Evolutionary conservation across 2,329 filamentous ascomycete genomes (phyloP).

Genomic region (Microcera coccophila): DNA sequence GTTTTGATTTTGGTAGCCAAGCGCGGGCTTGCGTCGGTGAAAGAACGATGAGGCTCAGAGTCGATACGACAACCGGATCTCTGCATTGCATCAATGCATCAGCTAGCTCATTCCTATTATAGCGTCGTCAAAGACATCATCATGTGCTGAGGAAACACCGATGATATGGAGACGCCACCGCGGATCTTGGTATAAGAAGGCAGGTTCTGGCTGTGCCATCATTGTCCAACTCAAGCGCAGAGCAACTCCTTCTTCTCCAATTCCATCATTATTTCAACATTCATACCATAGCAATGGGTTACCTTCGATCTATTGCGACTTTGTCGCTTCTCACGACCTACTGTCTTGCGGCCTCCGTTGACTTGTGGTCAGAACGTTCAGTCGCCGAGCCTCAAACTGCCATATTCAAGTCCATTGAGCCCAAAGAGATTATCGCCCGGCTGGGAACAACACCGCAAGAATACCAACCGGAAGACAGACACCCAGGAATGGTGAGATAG

Average conservation of each 20-base stretch:
- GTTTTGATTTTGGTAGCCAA: too few relatives aligned
- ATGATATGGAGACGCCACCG: neutral
- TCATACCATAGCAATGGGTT: conserved; percentile 16
- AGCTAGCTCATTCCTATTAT: conserved; percentile 9
- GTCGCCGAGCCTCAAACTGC: conserved; percentile 12
- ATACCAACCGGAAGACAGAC: conserved; percentile 11
- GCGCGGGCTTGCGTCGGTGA: conserved; percentile 1
- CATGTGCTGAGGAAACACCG: conserved; percentile 2
- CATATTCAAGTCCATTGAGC: conserved; percentile 14
- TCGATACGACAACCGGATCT: conserved; percentile 7
- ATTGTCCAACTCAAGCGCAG: too few relatives aligned
- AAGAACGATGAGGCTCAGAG: conserved; percentile 10
- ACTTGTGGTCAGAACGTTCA: conserved; percentile 18
- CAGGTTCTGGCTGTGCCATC: too few relatives aligned
- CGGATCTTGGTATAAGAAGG: conserved; percentile 11
- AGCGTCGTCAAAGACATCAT: conserved; percentile 16
- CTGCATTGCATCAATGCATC: conserved; percentile 12
- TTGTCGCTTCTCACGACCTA: conserved; percentile 11
- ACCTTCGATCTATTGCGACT: conserved; percentile 5
- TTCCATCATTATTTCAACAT: neutral
- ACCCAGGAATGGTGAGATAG: conserved; percentile 18
- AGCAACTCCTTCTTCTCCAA: too few relatives aligned
- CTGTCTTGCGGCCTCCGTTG: conserved; percentile 18
- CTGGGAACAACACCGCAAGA: conserved; percentile 19
- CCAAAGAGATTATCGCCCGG: conserved; percentile 19